phyloP scores from a whole-genome alignment of 257 asterid species.

The Plantago major region DNA sequence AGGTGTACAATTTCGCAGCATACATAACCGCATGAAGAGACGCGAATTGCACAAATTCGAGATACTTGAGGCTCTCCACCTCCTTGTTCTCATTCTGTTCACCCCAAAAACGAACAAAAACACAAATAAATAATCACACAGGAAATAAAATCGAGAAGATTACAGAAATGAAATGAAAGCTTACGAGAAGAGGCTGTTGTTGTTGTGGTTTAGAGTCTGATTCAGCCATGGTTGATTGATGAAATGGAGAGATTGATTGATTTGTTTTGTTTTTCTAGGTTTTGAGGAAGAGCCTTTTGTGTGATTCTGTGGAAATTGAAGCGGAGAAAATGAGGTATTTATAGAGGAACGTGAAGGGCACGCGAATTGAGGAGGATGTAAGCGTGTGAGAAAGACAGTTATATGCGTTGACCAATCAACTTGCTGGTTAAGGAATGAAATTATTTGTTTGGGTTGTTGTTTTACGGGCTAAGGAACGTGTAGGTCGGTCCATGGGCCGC shows the following conservation, averaged over 20 bases:
- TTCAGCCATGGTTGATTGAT: constrained; percentile 25
- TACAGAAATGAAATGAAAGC: neutral
- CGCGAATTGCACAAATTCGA: constrained; percentile 69
- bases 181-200: constrained; percentile 22
- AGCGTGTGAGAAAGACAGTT: neutral
- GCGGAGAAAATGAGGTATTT: too few relatives aligned
- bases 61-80: constrained; percentile 66
- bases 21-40: constrained; percentile 47
- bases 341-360: neutral
- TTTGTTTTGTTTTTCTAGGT: neutral
- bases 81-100: constrained; percentile 47
- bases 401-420: neutral
- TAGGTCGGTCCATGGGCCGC: too few relatives aligned
- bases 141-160: neutral
- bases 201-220: constrained; percentile 25
- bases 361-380: neutral
- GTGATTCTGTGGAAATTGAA: too few relatives aligned
- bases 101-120: neutral
- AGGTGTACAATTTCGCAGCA: constrained; percentile 56
- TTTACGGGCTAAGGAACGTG: too few relatives aligned
- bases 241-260: neutral
- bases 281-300: too few relatives aligned
- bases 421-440: neutral
- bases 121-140: neutral
- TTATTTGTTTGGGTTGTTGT: too few relatives aligned